Evolutionary conservation across 2,329 filamentous ascomycete genomes (phyloP), one percentile per base, ranked within the genome.

Genomic region (Alternaria ventricosa): DNA sequence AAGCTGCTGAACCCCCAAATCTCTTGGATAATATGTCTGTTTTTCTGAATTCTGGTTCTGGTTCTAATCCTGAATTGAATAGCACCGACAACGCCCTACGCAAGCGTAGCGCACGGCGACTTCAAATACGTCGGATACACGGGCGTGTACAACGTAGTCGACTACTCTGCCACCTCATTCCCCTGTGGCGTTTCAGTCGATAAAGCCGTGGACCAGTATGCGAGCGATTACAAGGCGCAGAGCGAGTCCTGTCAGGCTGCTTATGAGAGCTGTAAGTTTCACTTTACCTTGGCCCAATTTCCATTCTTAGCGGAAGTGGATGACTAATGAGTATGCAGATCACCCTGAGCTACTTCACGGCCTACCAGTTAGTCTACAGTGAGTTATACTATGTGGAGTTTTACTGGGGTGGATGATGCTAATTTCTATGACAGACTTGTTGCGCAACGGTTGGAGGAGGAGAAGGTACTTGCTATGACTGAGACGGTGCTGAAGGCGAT

Each of bases 91-190:
- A 84, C 82, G 1, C 83, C 83, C 0, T 84, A 82, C 60, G 76
- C 82, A 0, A 77, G 76, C 20, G 79, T 82, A 2, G 76, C 80
- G 60, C 74, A 83, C 62, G 81, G 81, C 3, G 75, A 81, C 5
- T 83, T 84, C 71, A 80, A 79, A 63, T 78, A 82, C 63, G 81
- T 85, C 12, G 82, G 82, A 3, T 82, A 83, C 50, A 83, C 81
- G 4, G 80, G 79, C n/a, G 81, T 85, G 1, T 85, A 78, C 63
- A 85, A 85, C 53, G 76, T 85, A 6, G 73, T 85, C 5, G 84
- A 85, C 62, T 85, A 84, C 63, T 77, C 80, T 44, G 77, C 81
- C 0, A 77, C 81, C 3, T 83, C 81, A 0, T 85, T 85, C 58
- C 83, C 83, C 1, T 77, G 73, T 10, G 82, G 82, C 0, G 57